Percentiles rank a stretch among this genome's conserved stretches.
These are phyloP conservation scores for Rhizopus microsporus DNA, from an alignment of 371 early-diverging fungal genomes.

Conservation along the genomic window DNA sequence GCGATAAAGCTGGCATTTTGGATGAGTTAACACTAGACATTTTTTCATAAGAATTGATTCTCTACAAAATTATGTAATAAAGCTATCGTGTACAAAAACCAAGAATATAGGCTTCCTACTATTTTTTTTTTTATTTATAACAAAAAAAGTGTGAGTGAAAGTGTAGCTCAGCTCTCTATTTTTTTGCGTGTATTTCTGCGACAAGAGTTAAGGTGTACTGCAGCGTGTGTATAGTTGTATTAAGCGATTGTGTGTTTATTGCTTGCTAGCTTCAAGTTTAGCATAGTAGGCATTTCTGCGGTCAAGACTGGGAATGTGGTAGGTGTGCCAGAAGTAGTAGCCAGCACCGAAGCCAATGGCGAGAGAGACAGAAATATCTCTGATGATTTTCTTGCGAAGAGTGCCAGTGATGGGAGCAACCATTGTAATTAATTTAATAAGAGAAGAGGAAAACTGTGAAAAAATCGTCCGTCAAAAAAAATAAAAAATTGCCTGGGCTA, in stretches of 20 bases:
- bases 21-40: conserved; percentile 26
- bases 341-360: conserved; percentile 46
- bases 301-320: conserved; percentile 40
- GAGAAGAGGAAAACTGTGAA: conserved; percentile 8
- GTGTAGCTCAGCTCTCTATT: too few species aligned
- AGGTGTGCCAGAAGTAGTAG: conserved; percentile 46
- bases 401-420: conserved; percentile 59
- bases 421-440: conserved; percentile 26
- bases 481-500: background rate
- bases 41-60: conserved; percentile 11
- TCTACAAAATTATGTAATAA: background rate
- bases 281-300: conserved; percentile 52
- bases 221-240: too few species aligned
- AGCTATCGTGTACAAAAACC: background rate
- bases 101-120: background rate
- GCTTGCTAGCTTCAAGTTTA: conserved; percentile 54
- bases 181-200: too few species aligned
- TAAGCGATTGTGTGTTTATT: conserved; percentile 17
- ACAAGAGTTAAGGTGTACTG: too few species aligned
- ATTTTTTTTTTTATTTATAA: conserved; percentile 1
- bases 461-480: background rate
- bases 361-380: conserved; percentile 44
- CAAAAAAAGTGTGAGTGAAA: too few species aligned
- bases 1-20: conserved; percentile 36
- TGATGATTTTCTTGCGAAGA: conserved; percentile 43